phyloP scores from a whole-genome alignment of 78 protist species.

The slime mould (Dictyostelium discoideum) region dicty_2.7 NC_007089.4:2319501-2320000 shows the following conservation, averaged over 20 bases:
- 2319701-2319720: slow-evolving; percentile 76
- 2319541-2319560: slow-evolving; percentile 90
- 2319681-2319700: slow-evolving; percentile 73
- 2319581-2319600: slow-evolving; percentile 93
- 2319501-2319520: slow-evolving; percentile 73
- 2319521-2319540: slow-evolving; percentile 87
- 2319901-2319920: not conserved
- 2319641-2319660: slow-evolving; percentile 64
- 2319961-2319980: not conserved
- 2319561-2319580: slow-evolving; percentile 88
- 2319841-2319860: not conserved
- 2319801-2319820: slow-evolving; percentile 33
- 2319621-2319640: slow-evolving; percentile 86
- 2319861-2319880: too few relatives aligned
- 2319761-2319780: slow-evolving; percentile 31
- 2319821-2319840: slow-evolving; percentile 70
- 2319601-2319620: slow-evolving; percentile 87
- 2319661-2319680: slow-evolving; percentile 70
- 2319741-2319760: slow-evolving; percentile 77
- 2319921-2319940: not conserved
- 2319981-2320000: too few relatives aligned
- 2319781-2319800: slow-evolving; percentile 40
- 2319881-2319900: not conserved
- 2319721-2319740: slow-evolving; percentile 72
- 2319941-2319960: not conserved